Conservation (phyloP, 164 flowering plant species). For the Aristolochia fimbriata region DNA sequence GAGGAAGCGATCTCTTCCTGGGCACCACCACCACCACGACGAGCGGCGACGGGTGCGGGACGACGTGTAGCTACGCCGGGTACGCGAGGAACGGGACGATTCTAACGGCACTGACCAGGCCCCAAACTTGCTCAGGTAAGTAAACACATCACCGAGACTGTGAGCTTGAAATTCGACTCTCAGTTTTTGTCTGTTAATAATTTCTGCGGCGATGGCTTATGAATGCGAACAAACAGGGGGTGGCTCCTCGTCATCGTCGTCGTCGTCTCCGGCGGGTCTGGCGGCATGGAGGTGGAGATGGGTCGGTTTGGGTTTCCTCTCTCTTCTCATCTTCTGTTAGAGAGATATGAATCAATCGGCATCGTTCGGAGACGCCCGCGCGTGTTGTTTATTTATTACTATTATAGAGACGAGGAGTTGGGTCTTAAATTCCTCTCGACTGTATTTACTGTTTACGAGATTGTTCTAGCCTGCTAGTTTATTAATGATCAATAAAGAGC, state of each 20-base stretch:
- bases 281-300: slow-evolving; percentile 15
- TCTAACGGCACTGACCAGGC: slow-evolving; percentile 20
- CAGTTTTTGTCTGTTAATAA: not conserved
- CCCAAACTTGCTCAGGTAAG: slow-evolving; percentile 31
- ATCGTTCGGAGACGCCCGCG: too few relatives aligned
- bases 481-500: too few relatives aligned
- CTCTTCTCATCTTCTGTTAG: slow-evolving; percentile 2
- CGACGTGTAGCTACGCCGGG: slow-evolving; percentile 60
- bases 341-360: not conserved
- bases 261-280: slow-evolving; percentile 10
- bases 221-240: not conserved
- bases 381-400: too few relatives aligned
- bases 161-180: not conserved
- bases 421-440: too few relatives aligned
- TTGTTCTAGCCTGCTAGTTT: too few relatives aligned
- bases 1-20: slow-evolving; percentile 11
- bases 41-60: slow-evolving; percentile 13
- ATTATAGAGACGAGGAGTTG: too few relatives aligned
- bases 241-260: slow-evolving; percentile 1
- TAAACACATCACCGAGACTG: too few relatives aligned
- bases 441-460: too few relatives aligned
- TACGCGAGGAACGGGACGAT: slow-evolving; percentile 24
- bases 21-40: slow-evolving; percentile 32
- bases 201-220: not conserved
- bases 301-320: slow-evolving; percentile 17